Percentiles rank a stretch among this genome's conserved stretches.
phyloP scores from a whole-genome alignment of 116 monocot species.

The Phalaenopsis hybrid region DNA sequence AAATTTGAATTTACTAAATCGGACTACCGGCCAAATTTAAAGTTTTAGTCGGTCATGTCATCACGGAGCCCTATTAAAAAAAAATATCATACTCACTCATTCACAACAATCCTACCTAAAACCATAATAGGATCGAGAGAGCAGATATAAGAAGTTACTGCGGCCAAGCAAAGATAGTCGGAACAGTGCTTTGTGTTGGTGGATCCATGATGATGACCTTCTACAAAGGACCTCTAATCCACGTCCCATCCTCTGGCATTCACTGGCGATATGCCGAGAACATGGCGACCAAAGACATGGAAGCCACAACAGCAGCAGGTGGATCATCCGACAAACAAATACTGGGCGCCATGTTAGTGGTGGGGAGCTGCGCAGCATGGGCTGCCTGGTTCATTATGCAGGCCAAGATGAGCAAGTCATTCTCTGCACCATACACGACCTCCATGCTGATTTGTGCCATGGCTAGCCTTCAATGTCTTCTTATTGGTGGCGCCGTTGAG shows the following conservation, averaged over 20 bases:
- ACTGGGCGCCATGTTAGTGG: slow-evolving; percentile 52
- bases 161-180: slow-evolving; percentile 55
- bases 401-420: slow-evolving; percentile 51
- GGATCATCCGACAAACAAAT: slow-evolving; percentile 10
- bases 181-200: slow-evolving; percentile 60
- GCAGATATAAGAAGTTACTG: slow-evolving; percentile 35
- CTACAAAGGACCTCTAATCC: slow-evolving; percentile 61
- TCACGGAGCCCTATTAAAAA: too few relatives aligned
- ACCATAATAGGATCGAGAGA: too few relatives aligned
- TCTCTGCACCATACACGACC: slow-evolving; percentile 56
- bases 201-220: slow-evolving; percentile 93
- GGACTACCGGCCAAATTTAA: too few relatives aligned
- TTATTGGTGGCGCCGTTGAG: slow-evolving; percentile 28
- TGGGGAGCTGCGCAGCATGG: slow-evolving; percentile 60
- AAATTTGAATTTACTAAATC: too few relatives aligned
- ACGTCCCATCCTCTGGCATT: slow-evolving; percentile 40
- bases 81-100: too few relatives aligned
- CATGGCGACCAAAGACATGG: neutral
- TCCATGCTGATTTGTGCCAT: slow-evolving; percentile 62
- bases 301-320: neutral
- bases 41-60: too few relatives aligned
- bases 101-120: too few relatives aligned
- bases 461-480: slow-evolving; percentile 41
- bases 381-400: slow-evolving; percentile 81
- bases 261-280: slow-evolving; percentile 70